Conservation (phyloP, 192 early-diverging fungal species). For the Paraglomus brasilianum region DNA sequence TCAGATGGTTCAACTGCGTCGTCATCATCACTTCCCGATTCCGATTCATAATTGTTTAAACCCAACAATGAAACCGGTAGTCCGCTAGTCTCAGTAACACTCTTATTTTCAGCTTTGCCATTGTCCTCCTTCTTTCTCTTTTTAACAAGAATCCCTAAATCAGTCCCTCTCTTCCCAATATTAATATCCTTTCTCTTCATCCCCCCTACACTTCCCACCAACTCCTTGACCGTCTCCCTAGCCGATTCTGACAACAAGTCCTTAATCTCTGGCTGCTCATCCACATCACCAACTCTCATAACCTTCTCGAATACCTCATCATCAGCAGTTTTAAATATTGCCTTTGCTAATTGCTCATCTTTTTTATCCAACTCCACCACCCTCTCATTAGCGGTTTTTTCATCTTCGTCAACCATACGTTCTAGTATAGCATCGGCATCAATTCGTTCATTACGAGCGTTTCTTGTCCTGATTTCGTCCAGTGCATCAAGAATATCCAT, state of each 20-base stretch:
- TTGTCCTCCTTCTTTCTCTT: too few relatives aligned
- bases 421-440: slow-evolving; percentile 66
- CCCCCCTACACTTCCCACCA: too few relatives aligned
- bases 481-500: slow-evolving; percentile 98
- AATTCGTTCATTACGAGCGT: slow-evolving; percentile 80
- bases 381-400: slow-evolving; percentile 40
- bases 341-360: slow-evolving; percentile 59
- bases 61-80: too few relatives aligned
- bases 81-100: too few relatives aligned
- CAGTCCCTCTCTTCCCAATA: too few relatives aligned
- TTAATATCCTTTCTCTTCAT: too few relatives aligned
- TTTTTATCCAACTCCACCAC: slow-evolving; percentile 52
- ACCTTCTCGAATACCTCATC: slow-evolving; percentile 72
- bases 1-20: too few relatives aligned
- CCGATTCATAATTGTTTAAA: too few relatives aligned
- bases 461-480: slow-evolving; percentile 90
- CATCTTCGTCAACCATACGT: slow-evolving; percentile 44
- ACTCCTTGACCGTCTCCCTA: too few relatives aligned
- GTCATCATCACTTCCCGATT: too few relatives aligned
- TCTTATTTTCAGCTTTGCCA: too few relatives aligned
- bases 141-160: too few relatives aligned
- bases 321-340: slow-evolving; percentile 62
- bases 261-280: slow-evolving; percentile 34
- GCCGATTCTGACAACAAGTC: slow-evolving; percentile 34
- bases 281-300: slow-evolving; percentile 52